Evolutionary conservation across 768 basidiomycete genomes (phyloP).

Genomic region (Russula sp.): DNA sequence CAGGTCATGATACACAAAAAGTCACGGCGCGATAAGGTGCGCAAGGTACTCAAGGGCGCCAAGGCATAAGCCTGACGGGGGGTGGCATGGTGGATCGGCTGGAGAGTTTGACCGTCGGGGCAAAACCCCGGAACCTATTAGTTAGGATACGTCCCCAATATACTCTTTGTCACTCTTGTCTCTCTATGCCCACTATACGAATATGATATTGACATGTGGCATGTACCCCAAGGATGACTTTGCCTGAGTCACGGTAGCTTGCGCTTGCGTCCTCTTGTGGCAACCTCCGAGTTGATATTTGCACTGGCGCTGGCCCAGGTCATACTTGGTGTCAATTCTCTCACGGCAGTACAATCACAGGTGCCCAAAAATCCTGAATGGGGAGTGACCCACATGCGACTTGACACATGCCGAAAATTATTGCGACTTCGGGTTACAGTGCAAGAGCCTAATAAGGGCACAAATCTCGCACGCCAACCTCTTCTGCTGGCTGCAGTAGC

Average conservation of each 20-base stretch:
- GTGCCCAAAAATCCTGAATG: no score
- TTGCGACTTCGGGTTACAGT: no score
- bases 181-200: slow-evolving; percentile 1
- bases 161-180: slow-evolving; percentile 3
- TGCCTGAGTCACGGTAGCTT: background rate
- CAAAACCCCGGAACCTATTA: background rate
- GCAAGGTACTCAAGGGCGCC: slow-evolving; percentile 61
- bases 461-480: background rate
- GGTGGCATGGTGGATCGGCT: background rate
- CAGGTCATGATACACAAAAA: slow-evolving; percentile 85
- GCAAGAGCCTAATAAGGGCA: background rate
- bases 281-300: no score
- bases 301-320: no score
- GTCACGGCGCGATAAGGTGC: slow-evolving; percentile 69
- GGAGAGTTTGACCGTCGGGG: background rate
- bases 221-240: background rate
- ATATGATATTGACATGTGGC: slow-evolving; percentile 12
- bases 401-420: no score
- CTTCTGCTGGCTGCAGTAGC: no score
- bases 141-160: background rate
- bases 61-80: slow-evolving; percentile 35
- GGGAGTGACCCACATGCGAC: no score
- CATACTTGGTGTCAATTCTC: no score
- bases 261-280: no score
- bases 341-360: no score